These are phyloP conservation scores for Cucumis hystrix DNA, from an alignment of 306 rosid species.

Conservation along the genomic window DNA sequence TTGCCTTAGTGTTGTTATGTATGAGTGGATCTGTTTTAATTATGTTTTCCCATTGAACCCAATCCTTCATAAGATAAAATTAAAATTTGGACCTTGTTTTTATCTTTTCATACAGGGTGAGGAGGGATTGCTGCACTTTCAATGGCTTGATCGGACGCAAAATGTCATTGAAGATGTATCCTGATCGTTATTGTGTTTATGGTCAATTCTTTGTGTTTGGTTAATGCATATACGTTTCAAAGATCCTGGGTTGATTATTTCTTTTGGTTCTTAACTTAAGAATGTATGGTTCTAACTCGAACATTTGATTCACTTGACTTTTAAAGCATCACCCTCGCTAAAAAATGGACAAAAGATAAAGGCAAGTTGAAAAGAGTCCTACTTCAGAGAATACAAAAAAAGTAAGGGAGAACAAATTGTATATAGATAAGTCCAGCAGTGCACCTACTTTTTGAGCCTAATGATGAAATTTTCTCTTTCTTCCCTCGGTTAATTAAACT, in stretches of 20 bases:
- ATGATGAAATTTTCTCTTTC: background rate
- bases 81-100: background rate
- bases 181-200: slow-evolving; percentile 11
- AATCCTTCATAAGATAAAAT: background rate
- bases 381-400: background rate
- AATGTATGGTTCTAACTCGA: background rate
- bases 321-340: background rate
- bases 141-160: slow-evolving; percentile 79
- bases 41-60: background rate
- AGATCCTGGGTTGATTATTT: background rate
- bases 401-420: background rate
- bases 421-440: background rate
- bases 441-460: background rate
- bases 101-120: slow-evolving; percentile 49
- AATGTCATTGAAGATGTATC: slow-evolving; percentile 90
- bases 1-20: background rate
- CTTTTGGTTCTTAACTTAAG: background rate
- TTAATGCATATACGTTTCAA: background rate
- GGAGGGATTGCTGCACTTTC: slow-evolving; percentile 84
- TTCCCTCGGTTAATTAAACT: background rate
- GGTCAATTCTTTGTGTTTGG: background rate
- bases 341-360: background rate
- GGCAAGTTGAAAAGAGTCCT: background rate
- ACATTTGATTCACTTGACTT: background rate
- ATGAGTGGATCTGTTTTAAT: background rate